Base-by-base conservation (phyloP, 2,329 filamentous ascomycete species). In the Hypoxylon sp. region DNA sequence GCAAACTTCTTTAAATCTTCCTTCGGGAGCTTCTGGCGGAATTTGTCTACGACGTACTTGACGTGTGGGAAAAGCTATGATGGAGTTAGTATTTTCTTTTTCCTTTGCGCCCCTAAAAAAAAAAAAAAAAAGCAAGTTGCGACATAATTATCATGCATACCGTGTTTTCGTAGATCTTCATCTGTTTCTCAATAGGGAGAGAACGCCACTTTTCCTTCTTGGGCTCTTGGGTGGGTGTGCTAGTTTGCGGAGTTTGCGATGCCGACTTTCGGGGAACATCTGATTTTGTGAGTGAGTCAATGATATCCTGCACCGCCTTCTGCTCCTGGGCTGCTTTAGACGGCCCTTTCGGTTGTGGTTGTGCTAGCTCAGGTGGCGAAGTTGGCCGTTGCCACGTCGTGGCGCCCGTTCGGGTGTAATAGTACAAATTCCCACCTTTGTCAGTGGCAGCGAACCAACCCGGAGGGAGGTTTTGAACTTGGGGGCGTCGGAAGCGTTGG, bases 161-260 rank as follows among this genome's bases (percentile, higher is more conserved):
- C 57, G 94, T 97, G 77, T 95, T 95, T 80, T 98, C 95, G 76
- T 98, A 98, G 2, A 97, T 86, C 83, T 94, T 97, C 88, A 94
- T 97, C 81, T 96, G 93, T 81, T 98, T 98, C 72, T 98, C 95
- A 73, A 90, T 79, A 1, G 91, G 85, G 33, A 91, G 79, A 66
- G 85, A 86, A 61, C 89, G 86, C 92, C 92, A 94, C 77, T 91
- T 92, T 53, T 93, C 91, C 74, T 86, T 85, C 73, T 88, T 90
- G 5, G 85, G 85, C 79, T 91, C 87, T 50, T 85, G 85, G 3
- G 83, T 81, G 5, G 86, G 85, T 1, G 86, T 84, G 58, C 82
- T 87, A 2, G 84, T 82, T 10, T 88, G 85, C 66, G 92, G 91
- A 0, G 92, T 93, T 13, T 88, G 88, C 0, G 89, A 88, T 2